phyloP scores from a whole-genome alignment of 1,284 basidiomycete genomes.

The Trichosporon sp. region DNA sequence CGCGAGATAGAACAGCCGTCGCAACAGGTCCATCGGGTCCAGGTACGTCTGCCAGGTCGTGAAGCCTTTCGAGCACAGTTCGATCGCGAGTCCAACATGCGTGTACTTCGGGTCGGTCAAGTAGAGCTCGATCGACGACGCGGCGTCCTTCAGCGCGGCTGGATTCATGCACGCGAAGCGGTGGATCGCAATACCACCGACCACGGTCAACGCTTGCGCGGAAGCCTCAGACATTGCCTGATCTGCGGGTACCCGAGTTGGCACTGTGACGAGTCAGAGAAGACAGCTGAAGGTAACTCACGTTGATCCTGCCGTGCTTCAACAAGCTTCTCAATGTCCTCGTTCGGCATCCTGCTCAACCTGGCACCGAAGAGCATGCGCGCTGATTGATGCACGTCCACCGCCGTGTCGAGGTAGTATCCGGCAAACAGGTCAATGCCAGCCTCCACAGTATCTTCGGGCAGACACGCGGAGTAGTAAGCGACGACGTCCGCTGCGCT shows the following conservation, averaged over 20 bases:
- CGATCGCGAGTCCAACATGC: slow-evolving; percentile 76
- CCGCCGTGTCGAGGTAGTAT: slow-evolving; percentile 72
- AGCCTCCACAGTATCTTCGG: slow-evolving; percentile 65
- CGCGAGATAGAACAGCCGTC: slow-evolving; percentile 79
- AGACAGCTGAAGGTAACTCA: slow-evolving; percentile 25
- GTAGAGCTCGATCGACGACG: slow-evolving; percentile 76
- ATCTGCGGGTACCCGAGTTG: slow-evolving; percentile 64
- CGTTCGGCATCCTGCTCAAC: slow-evolving; percentile 67
- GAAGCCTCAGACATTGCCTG: slow-evolving; percentile 63
- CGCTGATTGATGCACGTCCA: slow-evolving; percentile 73
- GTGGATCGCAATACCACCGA: slow-evolving; percentile 79
- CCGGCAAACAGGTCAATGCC: slow-evolving; percentile 71
- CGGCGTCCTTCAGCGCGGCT: slow-evolving; percentile 65
- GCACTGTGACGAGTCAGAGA: slow-evolving; percentile 63
- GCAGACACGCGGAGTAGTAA: slow-evolving; percentile 73
- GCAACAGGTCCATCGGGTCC: slow-evolving; percentile 85
- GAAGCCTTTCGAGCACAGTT: slow-evolving; percentile 86
- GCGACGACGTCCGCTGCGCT: slow-evolving; percentile 70
- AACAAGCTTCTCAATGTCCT: slow-evolving; percentile 65
- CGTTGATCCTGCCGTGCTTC: slow-evolving; percentile 43
- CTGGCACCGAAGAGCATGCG: slow-evolving; percentile 74
- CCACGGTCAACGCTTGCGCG: slow-evolving; percentile 69
- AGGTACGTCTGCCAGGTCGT: slow-evolving; percentile 92
- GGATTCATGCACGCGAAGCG: slow-evolving; percentile 76
- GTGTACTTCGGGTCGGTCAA: slow-evolving; percentile 69